Evolutionary conservation across 345 rosid genomes (phyloP).

Genomic region (Rhodamnia argentea): DNA sequence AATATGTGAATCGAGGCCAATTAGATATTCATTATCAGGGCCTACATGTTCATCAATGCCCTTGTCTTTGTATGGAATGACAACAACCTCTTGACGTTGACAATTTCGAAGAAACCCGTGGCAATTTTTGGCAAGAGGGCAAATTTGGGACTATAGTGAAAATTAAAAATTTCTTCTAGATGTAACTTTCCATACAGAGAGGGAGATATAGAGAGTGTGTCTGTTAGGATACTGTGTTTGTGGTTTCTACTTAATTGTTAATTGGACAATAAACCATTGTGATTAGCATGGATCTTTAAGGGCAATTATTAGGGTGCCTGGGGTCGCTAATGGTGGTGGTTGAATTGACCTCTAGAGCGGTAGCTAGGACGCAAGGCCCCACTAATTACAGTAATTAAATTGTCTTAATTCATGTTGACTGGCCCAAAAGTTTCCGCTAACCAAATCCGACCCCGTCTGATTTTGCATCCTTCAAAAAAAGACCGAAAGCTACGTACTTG

Average conservation of each 20-base stretch:
- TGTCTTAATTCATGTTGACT: neutral
- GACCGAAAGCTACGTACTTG: neutral
- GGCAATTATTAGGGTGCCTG: neutral
- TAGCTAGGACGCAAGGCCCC: neutral
- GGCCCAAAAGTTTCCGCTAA: neutral
- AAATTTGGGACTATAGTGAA: neutral
- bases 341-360: neutral
- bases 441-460: neutral
- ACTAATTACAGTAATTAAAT: neutral
- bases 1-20: rapidly evolving
- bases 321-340: neutral
- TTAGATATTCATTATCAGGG: too few species aligned
- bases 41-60: neutral
- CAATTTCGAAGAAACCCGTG: too few species aligned
- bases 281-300: neutral
- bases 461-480: neutral
- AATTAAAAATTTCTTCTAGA: too few species aligned
- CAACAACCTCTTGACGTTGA: neutral
- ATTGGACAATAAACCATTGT: neutral
- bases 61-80: neutral
- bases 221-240: neutral
- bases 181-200: neutral
- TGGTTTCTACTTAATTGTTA: neutral
- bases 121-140: neutral
- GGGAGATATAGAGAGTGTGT: neutral